These are phyloP conservation scores for Populus deltoides DNA, from an alignment of 345 rosid species.

Conservation along the genomic window DNA sequence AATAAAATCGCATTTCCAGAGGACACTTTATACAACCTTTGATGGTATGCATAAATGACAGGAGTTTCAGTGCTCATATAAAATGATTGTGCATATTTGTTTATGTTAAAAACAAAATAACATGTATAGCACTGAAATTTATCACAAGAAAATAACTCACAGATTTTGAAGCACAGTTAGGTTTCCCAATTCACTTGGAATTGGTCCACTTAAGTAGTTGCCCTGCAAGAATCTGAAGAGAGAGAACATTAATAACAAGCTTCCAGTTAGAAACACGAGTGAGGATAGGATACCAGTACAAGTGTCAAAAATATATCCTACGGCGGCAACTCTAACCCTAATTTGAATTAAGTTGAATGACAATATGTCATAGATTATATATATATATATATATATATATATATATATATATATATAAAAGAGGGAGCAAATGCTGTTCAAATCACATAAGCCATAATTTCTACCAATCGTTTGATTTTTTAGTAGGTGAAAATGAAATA, in stretches of 20 bases:
- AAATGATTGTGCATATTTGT: not conserved
- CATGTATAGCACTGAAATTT: not conserved
- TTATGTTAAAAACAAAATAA: not conserved
- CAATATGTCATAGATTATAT: not conserved
- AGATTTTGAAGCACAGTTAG: slow-evolving; percentile 57
- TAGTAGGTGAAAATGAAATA: not conserved
- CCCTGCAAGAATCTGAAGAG: slow-evolving; percentile 74
- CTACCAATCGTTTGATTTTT: not conserved
- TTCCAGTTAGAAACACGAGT: not conserved
- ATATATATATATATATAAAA: no score
- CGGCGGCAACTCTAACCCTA: not conserved
- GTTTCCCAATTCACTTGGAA: slow-evolving; percentile 82
- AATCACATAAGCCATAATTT: not conserved
- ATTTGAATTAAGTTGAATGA: not conserved
- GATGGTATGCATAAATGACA: not conserved
- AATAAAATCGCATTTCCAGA: not conserved
- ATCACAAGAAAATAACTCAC: slow-evolving; percentile 47
- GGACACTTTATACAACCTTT: no score
- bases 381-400: no score
- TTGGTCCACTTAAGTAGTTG: slow-evolving; percentile 72
- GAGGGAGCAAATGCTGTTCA: not conserved
- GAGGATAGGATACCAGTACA: not conserved
- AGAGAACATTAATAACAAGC: slow-evolving; percentile 10
- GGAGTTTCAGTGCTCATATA: not conserved
- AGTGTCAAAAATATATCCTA: not conserved